Base-by-base conservation (phyloP, 495 filamentous ascomycete genomes). In the Clavariopsis aquatica region DNA sequence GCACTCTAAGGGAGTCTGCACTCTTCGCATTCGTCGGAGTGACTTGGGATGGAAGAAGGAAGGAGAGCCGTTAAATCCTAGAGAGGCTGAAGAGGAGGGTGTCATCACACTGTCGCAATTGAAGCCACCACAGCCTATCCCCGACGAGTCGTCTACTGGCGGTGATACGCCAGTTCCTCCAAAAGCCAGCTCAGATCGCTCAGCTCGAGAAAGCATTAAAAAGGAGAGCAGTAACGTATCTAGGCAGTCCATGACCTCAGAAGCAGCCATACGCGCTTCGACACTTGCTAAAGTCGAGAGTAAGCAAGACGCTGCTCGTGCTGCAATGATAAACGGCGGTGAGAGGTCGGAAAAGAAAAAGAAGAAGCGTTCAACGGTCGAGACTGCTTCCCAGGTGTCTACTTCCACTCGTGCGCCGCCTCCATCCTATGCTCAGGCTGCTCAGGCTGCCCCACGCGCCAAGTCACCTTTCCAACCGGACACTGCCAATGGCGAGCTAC, bases 1-100 rank as follows among this genome's bases (percentile, higher is more conserved):
- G 87, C 93, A 99, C 75, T 96, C 94, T 8, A 94, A 91, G 74
- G 95, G 95, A 63, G 92, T 97, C 45, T 92, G 91, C 0, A 91
- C 89, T 70, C 69, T 97, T 29, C 86, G 82, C 70, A 84, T 99
- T 69, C 93, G 87, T 74, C 89, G 90, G 74, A 84, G 87, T 49
- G 93, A 97, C 75, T 77, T 99, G 57, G 94, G 95, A 4, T 97
- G 91, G 92, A 86, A 84, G 59, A 78, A 83, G 36, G 91, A 98
- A 34, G 92, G 89, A 75, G 94, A 92, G 75, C 89, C 92, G 56
- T 78, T 96, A 41, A 75, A 85, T 60, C 79, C 88, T 0, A 80
- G 92, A 20, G 86, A 96, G 77, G 93, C 90, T 19, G 77, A 88
- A 49, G 81, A 87, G 43, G 81, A 83, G 38, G 89, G 82, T n/a